A percentile compares a stretch with the other conserved stretches of the same genome.
These are phyloP conservation scores for Aureobasidium sp. DNA, from an alignment of 2,329 filamentous ascomycete species.

Conservation along the genomic window DNA sequence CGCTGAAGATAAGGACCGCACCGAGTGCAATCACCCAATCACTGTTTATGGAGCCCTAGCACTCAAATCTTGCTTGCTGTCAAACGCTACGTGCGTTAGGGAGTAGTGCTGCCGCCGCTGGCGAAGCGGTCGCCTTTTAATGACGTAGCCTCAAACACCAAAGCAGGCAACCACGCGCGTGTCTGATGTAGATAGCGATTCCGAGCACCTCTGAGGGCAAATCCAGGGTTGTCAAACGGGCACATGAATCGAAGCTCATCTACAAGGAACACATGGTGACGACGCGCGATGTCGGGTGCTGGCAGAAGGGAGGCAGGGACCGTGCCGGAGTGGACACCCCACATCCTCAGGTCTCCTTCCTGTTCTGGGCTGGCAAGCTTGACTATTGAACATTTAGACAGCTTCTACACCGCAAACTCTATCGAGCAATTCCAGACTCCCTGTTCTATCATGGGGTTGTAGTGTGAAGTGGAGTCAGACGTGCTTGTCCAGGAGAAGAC, in stretches of 20 bases:
- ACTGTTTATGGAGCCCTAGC: not conserved
- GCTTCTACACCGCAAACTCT: not conserved
- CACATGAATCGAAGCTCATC: conserved; percentile 9
- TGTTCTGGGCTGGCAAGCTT: not conserved
- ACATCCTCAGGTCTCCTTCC: not conserved
- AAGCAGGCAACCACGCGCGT: not conserved
- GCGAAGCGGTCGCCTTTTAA: not conserved
- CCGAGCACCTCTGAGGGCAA: not conserved
- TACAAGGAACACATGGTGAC: conserved; percentile 2
- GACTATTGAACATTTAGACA: not conserved
- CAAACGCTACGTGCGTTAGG: conserved; percentile 2
- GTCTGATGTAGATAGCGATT: not conserved
- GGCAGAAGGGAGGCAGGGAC: conserved; percentile 3
- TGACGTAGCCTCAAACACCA: not conserved
- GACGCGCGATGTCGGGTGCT: not conserved
- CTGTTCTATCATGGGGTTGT: not conserved
- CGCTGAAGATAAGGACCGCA: not conserved
- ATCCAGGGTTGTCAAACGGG: not conserved
- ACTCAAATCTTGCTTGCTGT: not conserved
- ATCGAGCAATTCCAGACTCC: not conserved
- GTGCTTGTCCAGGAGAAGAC: not conserved
- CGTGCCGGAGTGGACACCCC: not conserved
- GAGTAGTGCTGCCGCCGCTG: not conserved
- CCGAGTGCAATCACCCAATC: not conserved
- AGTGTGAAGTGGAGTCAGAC: not conserved